Conservation (phyloP, 371 early-diverging fungal genomes). For the Mucor mucedo region DNA sequence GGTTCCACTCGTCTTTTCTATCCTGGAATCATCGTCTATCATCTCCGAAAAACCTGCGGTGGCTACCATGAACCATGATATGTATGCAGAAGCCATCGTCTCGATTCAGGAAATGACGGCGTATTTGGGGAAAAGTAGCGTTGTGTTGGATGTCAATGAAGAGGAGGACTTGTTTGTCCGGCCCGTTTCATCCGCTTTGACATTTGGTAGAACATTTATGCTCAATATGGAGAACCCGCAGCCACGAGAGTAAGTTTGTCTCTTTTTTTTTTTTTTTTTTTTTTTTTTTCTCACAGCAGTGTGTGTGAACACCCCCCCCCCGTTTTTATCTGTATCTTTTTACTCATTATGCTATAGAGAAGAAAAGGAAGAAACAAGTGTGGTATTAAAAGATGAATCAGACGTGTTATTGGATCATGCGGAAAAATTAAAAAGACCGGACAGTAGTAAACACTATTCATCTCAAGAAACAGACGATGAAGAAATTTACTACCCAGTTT, state of each 20-base stretch:
- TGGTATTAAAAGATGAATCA: neutral
- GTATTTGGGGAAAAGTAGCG: conserved; percentile 40
- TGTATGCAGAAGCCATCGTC: conserved; percentile 45
- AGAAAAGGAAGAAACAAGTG: conserved; percentile 2
- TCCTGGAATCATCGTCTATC: conserved; percentile 41
- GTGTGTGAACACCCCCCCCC: neutral
- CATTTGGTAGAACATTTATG: conserved; percentile 44
- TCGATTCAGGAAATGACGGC: conserved; percentile 33
- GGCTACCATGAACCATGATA: conserved; percentile 23
- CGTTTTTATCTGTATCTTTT: too few species aligned
- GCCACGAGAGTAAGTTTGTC: conserved; percentile 36
- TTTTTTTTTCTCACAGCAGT: too few species aligned
- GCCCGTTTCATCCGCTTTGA: conserved; percentile 33
- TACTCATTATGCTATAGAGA: neutral
- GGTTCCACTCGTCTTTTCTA: conserved; percentile 40
- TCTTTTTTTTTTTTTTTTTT: too few species aligned
- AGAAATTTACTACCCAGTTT: conserved; percentile 11
- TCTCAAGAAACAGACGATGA: conserved; percentile 5
- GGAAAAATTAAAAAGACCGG: neutral
- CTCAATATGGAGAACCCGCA: conserved; percentile 46
- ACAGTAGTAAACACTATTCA: neutral
- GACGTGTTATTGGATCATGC: too few species aligned
- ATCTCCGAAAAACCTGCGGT: neutral
- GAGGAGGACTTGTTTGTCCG: conserved; percentile 31
- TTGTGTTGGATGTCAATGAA: conserved; percentile 39